These are phyloP conservation scores for Phylloporus scabripes DNA, from an alignment of 768 basidiomycete species.

Conservation along the genomic window DNA sequence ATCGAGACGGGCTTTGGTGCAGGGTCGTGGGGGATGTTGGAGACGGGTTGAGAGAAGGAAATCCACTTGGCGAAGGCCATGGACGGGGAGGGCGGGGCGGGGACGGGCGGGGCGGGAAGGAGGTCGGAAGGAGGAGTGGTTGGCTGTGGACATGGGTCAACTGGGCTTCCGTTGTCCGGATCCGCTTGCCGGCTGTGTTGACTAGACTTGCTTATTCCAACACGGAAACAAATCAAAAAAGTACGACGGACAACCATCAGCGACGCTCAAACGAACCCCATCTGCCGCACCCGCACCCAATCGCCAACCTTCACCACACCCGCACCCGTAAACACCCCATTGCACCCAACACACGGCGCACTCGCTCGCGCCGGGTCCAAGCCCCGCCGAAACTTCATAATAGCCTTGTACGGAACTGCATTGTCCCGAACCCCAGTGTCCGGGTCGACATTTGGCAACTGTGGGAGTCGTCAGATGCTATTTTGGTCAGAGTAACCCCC, in stretches of 20 bases:
- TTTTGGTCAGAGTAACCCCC: conserved; percentile 22
- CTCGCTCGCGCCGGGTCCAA: conserved; percentile 44
- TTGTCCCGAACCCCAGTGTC: conserved; percentile 59
- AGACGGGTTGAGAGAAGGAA: conserved; percentile 29
- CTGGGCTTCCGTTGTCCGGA: conserved; percentile 10
- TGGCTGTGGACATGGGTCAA: conserved; percentile 13
- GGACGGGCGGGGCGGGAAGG: conserved; percentile 8
- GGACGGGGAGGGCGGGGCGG: conserved; percentile 2
- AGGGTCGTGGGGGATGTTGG: conserved; percentile 21
- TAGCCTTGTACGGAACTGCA: conserved; percentile 69
- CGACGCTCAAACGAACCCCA: conserved; percentile 25
- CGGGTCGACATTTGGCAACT: conserved; percentile 73
- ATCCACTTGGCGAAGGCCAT: conserved; percentile 38
- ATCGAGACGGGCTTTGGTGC: conserved; percentile 32
- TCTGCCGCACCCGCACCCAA: conserved; percentile 44
- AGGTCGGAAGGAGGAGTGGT: conserved; percentile 6
- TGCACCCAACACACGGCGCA: conserved; percentile 64
- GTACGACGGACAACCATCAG: not conserved
- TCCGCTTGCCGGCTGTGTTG: conserved; percentile 9
- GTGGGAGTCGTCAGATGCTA: conserved; percentile 6
- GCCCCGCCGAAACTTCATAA: conserved; percentile 67
- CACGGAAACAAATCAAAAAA: not conserved
- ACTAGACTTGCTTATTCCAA: not conserved
- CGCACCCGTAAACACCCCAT: conserved; percentile 46
- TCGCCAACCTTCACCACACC: conserved; percentile 64